Conservation (phyloP, 129 eudicot genomes). For the Glebionis coronaria region DNA sequence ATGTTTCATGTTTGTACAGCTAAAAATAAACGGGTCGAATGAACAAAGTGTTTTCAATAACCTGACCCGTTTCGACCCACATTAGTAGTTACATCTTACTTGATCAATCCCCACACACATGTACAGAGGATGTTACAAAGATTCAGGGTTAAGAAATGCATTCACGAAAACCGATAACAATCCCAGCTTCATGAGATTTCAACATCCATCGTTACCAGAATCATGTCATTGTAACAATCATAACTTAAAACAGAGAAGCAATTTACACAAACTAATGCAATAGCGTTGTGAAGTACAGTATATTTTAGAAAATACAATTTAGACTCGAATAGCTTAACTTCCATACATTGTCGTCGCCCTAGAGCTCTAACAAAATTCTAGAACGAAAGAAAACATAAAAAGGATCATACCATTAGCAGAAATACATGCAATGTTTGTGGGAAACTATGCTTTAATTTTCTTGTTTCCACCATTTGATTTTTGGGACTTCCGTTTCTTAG, state of each 20-base stretch:
- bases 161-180: not conserved
- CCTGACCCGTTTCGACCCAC: no score
- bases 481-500: slow-evolving; percentile 45
- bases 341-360: slow-evolving; percentile 1
- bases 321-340: not conserved
- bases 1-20: no score
- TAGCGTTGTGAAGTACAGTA: not conserved
- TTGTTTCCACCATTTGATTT: slow-evolving; percentile 37
- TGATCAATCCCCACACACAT: not conserved
- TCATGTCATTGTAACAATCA: no score
- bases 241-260: not conserved
- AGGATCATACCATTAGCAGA: not conserved
- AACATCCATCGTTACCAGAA: no score
- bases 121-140: slow-evolving; percentile 6
- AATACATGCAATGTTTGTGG: slow-evolving; percentile 4
- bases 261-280: not conserved
- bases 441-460: slow-evolving; percentile 39
- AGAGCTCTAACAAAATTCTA: slow-evolving; percentile 31
- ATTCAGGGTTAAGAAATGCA: not conserved
- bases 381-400: slow-evolving; percentile 11
- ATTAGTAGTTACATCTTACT: no score
- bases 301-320: not conserved
- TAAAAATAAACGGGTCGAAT: no score
- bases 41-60: no score
- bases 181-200: slow-evolving; percentile 6